These are phyloP conservation scores for Curvularia spicifera DNA, from an alignment of 2,329 filamentous ascomycete species.

Conservation along the genomic window DNA sequence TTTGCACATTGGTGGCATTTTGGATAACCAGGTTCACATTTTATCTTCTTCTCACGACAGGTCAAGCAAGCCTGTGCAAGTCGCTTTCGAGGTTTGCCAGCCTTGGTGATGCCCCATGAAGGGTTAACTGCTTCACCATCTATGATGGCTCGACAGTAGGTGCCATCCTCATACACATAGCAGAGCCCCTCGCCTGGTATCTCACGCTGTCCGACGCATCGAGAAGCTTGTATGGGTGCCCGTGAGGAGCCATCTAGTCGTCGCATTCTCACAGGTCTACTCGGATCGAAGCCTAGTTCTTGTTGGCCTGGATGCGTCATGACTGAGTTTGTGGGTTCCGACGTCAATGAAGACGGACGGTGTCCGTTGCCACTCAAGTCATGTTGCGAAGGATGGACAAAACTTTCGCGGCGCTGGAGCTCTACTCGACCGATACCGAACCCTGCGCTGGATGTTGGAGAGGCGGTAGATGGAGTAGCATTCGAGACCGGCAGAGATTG, in stretches of 20 bases:
- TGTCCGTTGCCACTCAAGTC: constrained; percentile 30
- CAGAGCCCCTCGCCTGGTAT: constrained; percentile 80
- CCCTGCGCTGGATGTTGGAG: constrained; percentile 33
- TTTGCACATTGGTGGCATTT: constrained; percentile 93
- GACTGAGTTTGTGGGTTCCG: constrained; percentile 28
- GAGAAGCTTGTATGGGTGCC: constrained; percentile 42
- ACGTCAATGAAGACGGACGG: constrained; percentile 35
- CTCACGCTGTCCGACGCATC: constrained; percentile 55
- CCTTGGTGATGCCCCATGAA: constrained; percentile 92
- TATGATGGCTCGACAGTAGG: constrained; percentile 80
- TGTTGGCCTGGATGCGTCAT: constrained; percentile 33
- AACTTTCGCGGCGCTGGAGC: constrained; percentile 33
- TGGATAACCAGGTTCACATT: constrained; percentile 86
- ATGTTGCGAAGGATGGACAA: constrained; percentile 30
- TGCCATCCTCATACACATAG: constrained; percentile 86
- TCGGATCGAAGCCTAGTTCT: constrained; percentile 38
- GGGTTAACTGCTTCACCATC: constrained; percentile 88
- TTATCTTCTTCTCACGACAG: constrained; percentile 96
- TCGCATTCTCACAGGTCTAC: constrained; percentile 39
- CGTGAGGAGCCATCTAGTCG: constrained; percentile 44
- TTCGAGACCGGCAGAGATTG: constrained; percentile 27
- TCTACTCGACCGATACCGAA: constrained; percentile 31
- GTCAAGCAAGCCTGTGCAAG: constrained; percentile 92
- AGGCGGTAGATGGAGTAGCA: constrained; percentile 32
- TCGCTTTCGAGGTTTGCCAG: constrained; percentile 89